These are phyloP conservation scores for Catharanthus roseus DNA, from an alignment of 257 asterid species.

Conservation along the genomic window DNA sequence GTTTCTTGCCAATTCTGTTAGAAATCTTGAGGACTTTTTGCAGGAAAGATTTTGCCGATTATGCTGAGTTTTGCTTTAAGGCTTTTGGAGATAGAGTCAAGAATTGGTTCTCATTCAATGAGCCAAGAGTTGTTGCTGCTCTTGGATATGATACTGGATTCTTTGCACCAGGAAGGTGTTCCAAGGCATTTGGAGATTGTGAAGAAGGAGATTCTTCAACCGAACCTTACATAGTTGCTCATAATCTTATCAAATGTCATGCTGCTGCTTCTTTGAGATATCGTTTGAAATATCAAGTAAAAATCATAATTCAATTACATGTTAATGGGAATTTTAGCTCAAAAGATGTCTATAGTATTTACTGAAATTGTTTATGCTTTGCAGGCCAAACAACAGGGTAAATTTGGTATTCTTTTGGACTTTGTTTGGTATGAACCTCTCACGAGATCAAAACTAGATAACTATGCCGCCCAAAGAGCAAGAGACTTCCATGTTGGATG, in stretches of 20 bases:
- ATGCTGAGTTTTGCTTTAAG: slow-evolving; percentile 89
- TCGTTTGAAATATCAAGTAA: slow-evolving; percentile 64
- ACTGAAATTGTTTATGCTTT: background rate
- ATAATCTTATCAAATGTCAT: slow-evolving; percentile 67
- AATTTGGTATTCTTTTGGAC: slow-evolving; percentile 82
- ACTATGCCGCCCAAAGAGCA: slow-evolving; percentile 83
- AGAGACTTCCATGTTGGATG: slow-evolving; percentile 92
- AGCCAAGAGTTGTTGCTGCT: slow-evolving; percentile 86
- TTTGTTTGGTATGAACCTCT: slow-evolving; percentile 88
- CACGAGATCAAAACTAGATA: slow-evolving; percentile 56
- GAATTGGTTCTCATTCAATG: slow-evolving; percentile 92
- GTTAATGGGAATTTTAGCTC: background rate
- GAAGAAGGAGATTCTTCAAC: slow-evolving; percentile 76
- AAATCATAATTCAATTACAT: background rate
- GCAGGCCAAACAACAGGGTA: slow-evolving; percentile 67
- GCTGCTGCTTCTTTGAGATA: slow-evolving; percentile 72
- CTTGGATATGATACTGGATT: slow-evolving; percentile 76
- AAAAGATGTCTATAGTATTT: background rate
- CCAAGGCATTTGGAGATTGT: slow-evolving; percentile 76
- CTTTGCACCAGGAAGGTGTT: slow-evolving; percentile 89
- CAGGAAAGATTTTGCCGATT: slow-evolving; percentile 92
- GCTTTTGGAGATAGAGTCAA: slow-evolving; percentile 82
- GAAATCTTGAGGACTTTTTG: too few species aligned
- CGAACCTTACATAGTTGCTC: slow-evolving; percentile 87
- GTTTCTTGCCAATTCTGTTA: background rate